Evolutionary conservation across 2,329 filamentous ascomycete genomes (phyloP).

Genomic region (Phialocephala sp.): DNA sequence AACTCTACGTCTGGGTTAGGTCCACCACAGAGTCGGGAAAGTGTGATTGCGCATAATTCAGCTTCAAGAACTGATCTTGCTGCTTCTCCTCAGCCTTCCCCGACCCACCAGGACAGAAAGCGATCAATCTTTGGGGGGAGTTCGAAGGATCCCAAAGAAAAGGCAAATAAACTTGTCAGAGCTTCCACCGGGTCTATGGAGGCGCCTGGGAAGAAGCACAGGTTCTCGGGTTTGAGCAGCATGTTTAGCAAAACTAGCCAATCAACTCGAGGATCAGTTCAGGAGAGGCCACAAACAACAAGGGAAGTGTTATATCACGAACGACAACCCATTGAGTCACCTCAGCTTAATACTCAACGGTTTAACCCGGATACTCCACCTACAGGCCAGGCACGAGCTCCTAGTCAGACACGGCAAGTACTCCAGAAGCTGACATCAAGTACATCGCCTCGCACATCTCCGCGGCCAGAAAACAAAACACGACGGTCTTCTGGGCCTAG

Average conservation of each 20-base stretch:
- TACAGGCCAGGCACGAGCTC: conserved; percentile 13
- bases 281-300: conserved; percentile 22
- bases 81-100: conserved; percentile 28
- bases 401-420: conserved; percentile 24
- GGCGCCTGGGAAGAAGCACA: conserved; percentile 42
- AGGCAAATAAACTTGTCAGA: conserved; percentile 38
- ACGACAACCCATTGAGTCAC: conserved; percentile 28
- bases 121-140: conserved; percentile 46
- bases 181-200: conserved; percentile 30
- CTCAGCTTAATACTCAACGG: conserved; percentile 1
- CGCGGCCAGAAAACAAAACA: conserved; percentile 26
- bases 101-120: conserved; percentile 45
- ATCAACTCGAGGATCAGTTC: conserved; percentile 9
- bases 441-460: conserved; percentile 12
- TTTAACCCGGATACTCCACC: conserved; percentile 4
- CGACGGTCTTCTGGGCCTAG: conserved; percentile 36
- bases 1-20: conserved; percentile 32
- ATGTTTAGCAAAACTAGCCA: conserved; percentile 35
- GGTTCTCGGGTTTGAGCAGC: conserved; percentile 49
- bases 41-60: conserved; percentile 39
- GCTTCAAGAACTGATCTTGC: conserved; percentile 40
- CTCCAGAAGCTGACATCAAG: conserved; percentile 22
- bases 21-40: conserved; percentile 43
- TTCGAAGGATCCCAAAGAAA: conserved; percentile 33
- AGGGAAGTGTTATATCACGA: conserved; percentile 26